phyloP scores from a whole-genome alignment of 306 rosid species.

The Carpinus fangiana region DNA sequence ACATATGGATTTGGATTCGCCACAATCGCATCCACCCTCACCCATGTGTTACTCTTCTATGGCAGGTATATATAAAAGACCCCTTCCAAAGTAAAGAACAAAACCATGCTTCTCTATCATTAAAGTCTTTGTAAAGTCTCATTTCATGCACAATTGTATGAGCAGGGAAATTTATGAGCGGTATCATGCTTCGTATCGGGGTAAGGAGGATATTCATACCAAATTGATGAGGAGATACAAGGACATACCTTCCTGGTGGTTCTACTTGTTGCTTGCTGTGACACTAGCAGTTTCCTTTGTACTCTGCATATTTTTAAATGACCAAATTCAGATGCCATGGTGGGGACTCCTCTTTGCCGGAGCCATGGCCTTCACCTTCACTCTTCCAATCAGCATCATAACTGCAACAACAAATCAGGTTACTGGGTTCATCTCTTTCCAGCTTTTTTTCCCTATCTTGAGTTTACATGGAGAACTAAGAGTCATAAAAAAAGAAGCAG shows the following conservation, averaged over 20 bases:
- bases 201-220: conserved; percentile 76
- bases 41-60: conserved; percentile 69
- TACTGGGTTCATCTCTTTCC: not conserved
- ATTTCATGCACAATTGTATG: conserved; percentile 21
- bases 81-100: not conserved
- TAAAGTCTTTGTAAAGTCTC: not conserved
- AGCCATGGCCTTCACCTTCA: conserved; percentile 61
- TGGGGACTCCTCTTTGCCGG: conserved; percentile 82
- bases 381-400: conserved; percentile 85
- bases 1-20: conserved; percentile 80
- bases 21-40: conserved; percentile 68
- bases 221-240: conserved; percentile 69
- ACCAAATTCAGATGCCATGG: conserved; percentile 88
- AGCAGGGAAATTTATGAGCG: conserved; percentile 79
- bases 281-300: conserved; percentile 56
- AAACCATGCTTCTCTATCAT: not conserved
- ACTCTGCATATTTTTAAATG: conserved; percentile 65
- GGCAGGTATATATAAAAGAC: conserved; percentile 57
- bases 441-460: not conserved
- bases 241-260: conserved; percentile 95
- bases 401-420: conserved; percentile 96
- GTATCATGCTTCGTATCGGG: conserved; percentile 55
- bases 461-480: no score
- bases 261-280: conserved; percentile 49
- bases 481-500: no score